Evolutionary conservation across 2,329 filamentous ascomycete species (phyloP).

Genomic region (Fusarium falciforme): DNA sequence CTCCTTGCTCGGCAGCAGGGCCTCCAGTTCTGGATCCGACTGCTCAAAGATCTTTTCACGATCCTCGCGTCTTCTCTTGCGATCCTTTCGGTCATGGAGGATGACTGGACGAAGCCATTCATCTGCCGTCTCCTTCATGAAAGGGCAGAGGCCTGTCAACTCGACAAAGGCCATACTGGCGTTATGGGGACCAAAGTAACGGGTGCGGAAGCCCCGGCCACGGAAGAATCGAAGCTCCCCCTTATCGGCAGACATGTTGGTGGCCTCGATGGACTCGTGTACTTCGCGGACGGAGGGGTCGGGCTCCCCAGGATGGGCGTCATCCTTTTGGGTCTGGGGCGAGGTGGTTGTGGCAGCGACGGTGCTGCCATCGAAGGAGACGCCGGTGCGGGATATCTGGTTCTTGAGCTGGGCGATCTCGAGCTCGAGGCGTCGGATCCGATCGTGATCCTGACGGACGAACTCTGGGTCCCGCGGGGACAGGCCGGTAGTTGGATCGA

Average conservation of each 20-base stretch:
- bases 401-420: conserved; percentile 68
- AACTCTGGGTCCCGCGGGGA: conserved; percentile 52
- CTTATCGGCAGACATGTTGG: conserved; percentile 56
- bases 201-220: conserved; percentile 69
- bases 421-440: conserved; percentile 69
- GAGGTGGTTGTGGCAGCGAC: conserved; percentile 58
- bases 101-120: conserved; percentile 71
- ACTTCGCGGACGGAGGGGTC: conserved; percentile 51
- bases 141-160: conserved; percentile 67
- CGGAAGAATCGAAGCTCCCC: conserved; percentile 68
- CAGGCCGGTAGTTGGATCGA: conserved; percentile 45
- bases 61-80: conserved; percentile 63
- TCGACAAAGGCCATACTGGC: conserved; percentile 70
- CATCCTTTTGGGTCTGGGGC: conserved; percentile 59
- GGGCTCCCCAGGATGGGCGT: conserved; percentile 48
- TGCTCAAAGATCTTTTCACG: conserved; percentile 62
- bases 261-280: conserved; percentile 54
- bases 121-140: conserved; percentile 72
- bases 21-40: conserved; percentile 62
- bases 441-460: conserved; percentile 63
- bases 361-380: conserved; percentile 64
- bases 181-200: conserved; percentile 71
- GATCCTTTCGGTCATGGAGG: conserved; percentile 66
- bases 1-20: conserved; percentile 59
- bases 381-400: conserved; percentile 58